phyloP scores from a whole-genome alignment of 768 basidiomycete genomes.

The Hortiboletus campestris region DNA sequence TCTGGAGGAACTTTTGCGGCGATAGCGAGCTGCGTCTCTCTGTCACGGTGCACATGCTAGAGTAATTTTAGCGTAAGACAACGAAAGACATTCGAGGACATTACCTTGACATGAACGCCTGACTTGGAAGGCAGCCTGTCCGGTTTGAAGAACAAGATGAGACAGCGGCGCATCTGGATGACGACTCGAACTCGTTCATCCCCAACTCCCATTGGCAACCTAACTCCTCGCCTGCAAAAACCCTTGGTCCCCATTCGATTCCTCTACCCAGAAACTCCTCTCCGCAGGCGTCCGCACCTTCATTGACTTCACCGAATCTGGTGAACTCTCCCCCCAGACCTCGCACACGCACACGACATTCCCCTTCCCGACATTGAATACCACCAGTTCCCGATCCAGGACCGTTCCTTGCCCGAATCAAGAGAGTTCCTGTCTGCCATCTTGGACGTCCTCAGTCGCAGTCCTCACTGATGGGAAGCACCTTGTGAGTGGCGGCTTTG shows the following conservation, averaged over 20 bases:
- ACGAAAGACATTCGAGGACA: too few relatives aligned
- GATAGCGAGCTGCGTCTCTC: too few relatives aligned
- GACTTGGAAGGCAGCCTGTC: too few relatives aligned
- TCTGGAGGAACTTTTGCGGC: too few relatives aligned
- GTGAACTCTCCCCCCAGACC: conserved; percentile 58
- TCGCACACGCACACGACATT: conserved; percentile 56
- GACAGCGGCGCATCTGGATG: too few relatives aligned
- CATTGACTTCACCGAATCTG: conserved; percentile 81
- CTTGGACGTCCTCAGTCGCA: conserved; percentile 54
- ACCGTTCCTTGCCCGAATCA: conserved; percentile 64
- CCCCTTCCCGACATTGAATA: conserved; percentile 60
- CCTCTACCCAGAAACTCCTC: conserved; percentile 63
- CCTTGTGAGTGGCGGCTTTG: too few relatives aligned
- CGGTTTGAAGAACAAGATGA: background rate
- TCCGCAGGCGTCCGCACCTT: conserved; percentile 74
- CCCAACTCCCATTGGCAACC: conserved; percentile 83
- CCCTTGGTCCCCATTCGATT: conserved; percentile 64
- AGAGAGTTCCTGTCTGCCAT: conserved; percentile 57
- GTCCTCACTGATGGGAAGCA: too few relatives aligned
- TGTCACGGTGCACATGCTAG: too few relatives aligned
- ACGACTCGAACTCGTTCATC: conserved; percentile 37
- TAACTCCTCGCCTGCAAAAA: conserved; percentile 78
- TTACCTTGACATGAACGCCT: too few relatives aligned
- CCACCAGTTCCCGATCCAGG: conserved; percentile 76
- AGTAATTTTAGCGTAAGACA: too few relatives aligned